Base-by-base conservation (phyloP, 495 filamentous ascomycete genomes). In the Penicillium antarcticum region DNA sequence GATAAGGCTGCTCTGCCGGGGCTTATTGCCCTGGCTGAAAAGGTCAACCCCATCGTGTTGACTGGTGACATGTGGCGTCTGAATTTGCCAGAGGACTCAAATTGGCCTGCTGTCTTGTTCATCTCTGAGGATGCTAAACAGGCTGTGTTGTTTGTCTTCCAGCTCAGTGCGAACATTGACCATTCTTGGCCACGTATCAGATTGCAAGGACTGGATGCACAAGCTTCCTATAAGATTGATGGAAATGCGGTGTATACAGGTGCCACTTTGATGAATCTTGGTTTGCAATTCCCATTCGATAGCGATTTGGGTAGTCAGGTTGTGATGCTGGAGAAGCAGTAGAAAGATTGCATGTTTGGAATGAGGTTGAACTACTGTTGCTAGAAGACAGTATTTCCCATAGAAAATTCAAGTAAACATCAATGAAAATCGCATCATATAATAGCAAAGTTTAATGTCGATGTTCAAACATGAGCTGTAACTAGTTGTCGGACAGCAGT, bases 21-120 rank as follows among this genome's bases (percentile, higher is more conserved):
- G 1, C 63, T 81, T 0, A 73, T 81, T 42, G 65, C 58, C 1
- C 65, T 71, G 2, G 69, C 76, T 13, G 72, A 80, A 43, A 71
- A 69, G 51, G 67, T 82, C 7, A 80, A 76, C 42, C 76, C 77
- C 1, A 69, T 80, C 17, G 63, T 81, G 0, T 49, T 82, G 40
- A 70, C 57, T 9, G 78, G 79, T 3, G 71, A 78, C 48, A 66
- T 79, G 62, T 80, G 73, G 53, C 74, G 78, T 2, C 65, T 82
- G 8, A 69, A 64, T 7, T 63, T 80, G 1, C 79, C 79, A 0
- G 76, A 80, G 42, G 67, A 80, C 19, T 77, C 75, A 0, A 76
- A 80, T 42, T 80, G 76, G 76, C 79, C 79, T 10, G 78, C 77
- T 21, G 77, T 69, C 23, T 64, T 76, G 61, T 80, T 80, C 52